These are phyloP conservation scores for Dendryphion nanum DNA, from an alignment of 2,329 filamentous ascomycete species.

Conservation along the genomic window DNA sequence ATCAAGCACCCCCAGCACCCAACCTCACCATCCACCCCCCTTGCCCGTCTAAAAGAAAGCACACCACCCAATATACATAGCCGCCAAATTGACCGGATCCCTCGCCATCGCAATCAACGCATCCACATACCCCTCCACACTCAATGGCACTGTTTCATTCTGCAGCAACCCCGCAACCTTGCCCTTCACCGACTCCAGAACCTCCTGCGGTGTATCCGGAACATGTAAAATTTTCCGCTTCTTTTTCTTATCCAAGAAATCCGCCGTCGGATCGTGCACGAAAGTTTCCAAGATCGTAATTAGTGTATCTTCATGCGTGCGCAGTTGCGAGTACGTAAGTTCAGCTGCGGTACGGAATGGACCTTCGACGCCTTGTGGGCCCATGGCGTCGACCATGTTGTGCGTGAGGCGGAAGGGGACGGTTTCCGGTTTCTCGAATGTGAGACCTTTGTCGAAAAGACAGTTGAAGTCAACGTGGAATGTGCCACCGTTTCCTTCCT, in stretches of 20 bases:
- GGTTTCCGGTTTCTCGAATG: conserved; percentile 89
- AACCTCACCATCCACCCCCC: too few relatives aligned
- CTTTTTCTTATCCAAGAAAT: conserved; percentile 79
- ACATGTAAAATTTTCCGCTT: conserved; percentile 55
- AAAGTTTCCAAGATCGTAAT: conserved; percentile 98
- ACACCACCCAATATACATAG: conserved; percentile 98
- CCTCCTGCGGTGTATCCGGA: conserved; percentile 70
- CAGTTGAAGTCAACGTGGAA: conserved; percentile 99
- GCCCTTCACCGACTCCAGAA: conserved; percentile 82
- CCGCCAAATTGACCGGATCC: conserved; percentile 73
- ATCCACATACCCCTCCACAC: conserved; percentile 96
- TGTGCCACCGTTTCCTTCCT: conserved; percentile 88
- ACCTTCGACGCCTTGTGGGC: conserved; percentile 86
- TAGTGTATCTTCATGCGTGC: conserved; percentile 91
- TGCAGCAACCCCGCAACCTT: conserved; percentile 83
- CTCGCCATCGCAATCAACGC: conserved; percentile 87
- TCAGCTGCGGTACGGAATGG: conserved; percentile 91
- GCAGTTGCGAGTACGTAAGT: conserved; percentile 76
- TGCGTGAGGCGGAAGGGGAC: conserved; percentile 97
- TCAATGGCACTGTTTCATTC: conserved; percentile 86
- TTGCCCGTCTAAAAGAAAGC: conserved; percentile 57
- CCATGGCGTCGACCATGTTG: conserved; percentile 98
- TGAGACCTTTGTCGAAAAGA: conserved; percentile 95
- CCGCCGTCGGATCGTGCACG: conserved; percentile 92
- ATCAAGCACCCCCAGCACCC: too few relatives aligned